Evolutionary conservation across 139 green algal species (phyloP), one percentile per base, ranked within the genome.

Genomic region (Spirogloea muscicola): DNA sequence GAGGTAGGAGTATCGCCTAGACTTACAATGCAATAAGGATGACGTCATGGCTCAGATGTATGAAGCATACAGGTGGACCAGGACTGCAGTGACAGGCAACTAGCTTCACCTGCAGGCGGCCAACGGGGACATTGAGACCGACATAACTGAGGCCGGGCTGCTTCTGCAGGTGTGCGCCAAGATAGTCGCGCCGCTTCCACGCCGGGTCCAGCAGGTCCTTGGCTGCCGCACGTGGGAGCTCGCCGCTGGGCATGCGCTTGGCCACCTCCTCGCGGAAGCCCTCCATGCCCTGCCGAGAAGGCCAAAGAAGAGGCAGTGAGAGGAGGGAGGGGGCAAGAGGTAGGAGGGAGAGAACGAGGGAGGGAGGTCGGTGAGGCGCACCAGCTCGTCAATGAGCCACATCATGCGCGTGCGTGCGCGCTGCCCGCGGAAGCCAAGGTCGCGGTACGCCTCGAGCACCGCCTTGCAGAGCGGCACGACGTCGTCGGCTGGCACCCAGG

Each of bases 351-450:
- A n/a, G n/a, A n/a, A n/a, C n/a, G n/a, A n/a, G n/a, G n/a, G n/a
- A n/a, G n/a, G n/a, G n/a, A n/a, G n/a, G n/a, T n/a, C n/a, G n/a
- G n/a, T n/a, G n/a, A n/a, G n/a, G n/a, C 61, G 75, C 29, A 79
- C 70, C 77, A 88, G 74, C 29, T 87, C 84, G 69, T 98, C 93
- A 36, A 99, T 87, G 69, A 97, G 82, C 87, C 88, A 98, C 86
- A 99, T 98, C 58, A 99, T 84, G 3, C 94, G 87, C 0, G 89
- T 85, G 84, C 97, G 95, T 76, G 96, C 89, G 16, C 94, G 87
- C 85, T 96, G 89, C 0, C 66, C 84, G 33, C 94, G 87, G 0
- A 79, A 72, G 27, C 94, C 93, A 58, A 94, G 76, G 83, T 99
- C 94, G 63, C 94, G 86, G 77, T 86, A 86, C 33, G 70, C 72